phyloP scores from a whole-genome alignment of 2,329 filamentous ascomycete genomes.

The Colletotrichum eremochloae region DNA sequence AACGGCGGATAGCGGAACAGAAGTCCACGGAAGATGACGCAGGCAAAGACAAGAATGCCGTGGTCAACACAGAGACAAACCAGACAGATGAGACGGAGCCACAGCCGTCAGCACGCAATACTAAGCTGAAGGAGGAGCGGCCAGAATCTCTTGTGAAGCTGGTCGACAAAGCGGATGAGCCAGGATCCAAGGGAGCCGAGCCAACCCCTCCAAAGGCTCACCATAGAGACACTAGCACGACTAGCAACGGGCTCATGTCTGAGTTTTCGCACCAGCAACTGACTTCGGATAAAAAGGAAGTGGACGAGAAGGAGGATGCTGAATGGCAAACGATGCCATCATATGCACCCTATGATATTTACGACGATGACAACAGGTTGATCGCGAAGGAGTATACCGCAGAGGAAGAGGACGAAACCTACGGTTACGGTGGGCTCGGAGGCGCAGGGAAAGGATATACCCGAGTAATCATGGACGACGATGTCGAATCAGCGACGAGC shows the following conservation, averaged over 20 bases:
- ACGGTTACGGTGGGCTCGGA: constrained; percentile 82
- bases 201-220: constrained; percentile 8
- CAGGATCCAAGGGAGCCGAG: constrained; percentile 33
- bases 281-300: constrained; percentile 67
- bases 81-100: neutral
- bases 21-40: neutral
- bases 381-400: constrained; percentile 84
- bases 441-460: constrained; percentile 97
- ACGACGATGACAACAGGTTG: constrained; percentile 91
- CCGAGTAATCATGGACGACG: constrained; percentile 93
- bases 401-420: constrained; percentile 76
- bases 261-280: constrained; percentile 94
- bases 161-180: constrained; percentile 36
- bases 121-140: constrained; percentile 11
- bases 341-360: constrained; percentile 92
- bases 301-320: constrained; percentile 70
- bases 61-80: neutral
- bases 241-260: constrained; percentile 64
- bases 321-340: constrained; percentile 96
- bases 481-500: constrained; percentile 92
- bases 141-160: constrained; percentile 30
- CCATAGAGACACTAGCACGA: constrained; percentile 53
- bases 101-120: neutral
- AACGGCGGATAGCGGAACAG: neutral
- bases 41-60: neutral